Conservation (phyloP, 179 eudicot species). For the Silene coronaria region DNA sequence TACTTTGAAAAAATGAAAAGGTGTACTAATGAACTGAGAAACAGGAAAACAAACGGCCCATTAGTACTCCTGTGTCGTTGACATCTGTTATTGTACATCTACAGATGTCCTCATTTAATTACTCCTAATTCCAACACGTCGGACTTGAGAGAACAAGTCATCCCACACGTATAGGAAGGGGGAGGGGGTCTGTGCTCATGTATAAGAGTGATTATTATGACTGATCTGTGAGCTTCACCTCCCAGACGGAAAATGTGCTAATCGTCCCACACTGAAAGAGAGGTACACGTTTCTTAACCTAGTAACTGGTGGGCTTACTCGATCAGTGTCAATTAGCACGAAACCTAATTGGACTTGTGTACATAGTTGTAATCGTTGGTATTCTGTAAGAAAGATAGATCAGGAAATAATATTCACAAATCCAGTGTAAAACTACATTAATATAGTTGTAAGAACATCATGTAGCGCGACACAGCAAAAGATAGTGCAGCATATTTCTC, state of each 20-base stretch:
- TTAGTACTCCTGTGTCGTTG: too few relatives aligned
- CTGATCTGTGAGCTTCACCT: background rate
- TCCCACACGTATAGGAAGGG: too few relatives aligned
- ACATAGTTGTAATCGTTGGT: background rate
- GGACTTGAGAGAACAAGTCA: too few relatives aligned
- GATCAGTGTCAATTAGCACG: background rate
- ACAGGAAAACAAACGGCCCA: too few relatives aligned
- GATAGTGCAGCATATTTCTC: background rate
- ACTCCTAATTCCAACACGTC: too few relatives aligned
- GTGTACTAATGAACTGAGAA: too few relatives aligned
- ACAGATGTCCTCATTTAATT: too few relatives aligned
- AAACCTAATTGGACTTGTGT: background rate
- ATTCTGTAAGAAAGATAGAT: too few relatives aligned
- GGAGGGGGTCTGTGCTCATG: background rate
- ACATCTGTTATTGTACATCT: too few relatives aligned
- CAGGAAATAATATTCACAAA: too few relatives aligned
- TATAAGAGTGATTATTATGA: background rate
- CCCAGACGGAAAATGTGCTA: background rate
- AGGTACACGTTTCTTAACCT: background rate
- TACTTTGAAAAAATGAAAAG: too few relatives aligned
- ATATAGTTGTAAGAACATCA: background rate
- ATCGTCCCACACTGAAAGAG: background rate
- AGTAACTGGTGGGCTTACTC: background rate
- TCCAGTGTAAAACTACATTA: background rate
- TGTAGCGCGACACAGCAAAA: background rate